Base-by-base conservation (phyloP, 768 basidiomycete species). In the Mycena leptocephala region DNA sequence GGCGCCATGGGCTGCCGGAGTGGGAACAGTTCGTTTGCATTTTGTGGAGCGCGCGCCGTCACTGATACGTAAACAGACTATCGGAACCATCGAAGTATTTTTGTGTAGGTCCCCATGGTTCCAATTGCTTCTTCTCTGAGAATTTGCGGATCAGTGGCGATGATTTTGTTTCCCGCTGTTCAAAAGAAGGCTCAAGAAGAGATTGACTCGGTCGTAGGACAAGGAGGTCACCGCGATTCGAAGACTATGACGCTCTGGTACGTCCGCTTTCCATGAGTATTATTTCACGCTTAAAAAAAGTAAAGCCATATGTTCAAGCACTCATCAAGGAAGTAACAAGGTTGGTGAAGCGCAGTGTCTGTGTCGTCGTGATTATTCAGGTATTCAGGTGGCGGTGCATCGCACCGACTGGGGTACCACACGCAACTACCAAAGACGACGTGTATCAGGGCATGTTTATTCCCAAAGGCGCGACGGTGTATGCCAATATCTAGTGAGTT, bases 371-470 rank as follows among this genome's bases (percentile, higher is more conserved):
- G 14, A 11, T 41, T 10, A 41, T 13, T 41, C 18, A 3, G 13
- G 7, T 3, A 16, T 28, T 30, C n/a, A 70, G 86, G 80, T 83
- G 84, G 83, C 78, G 80, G 22, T 79, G 81, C 11, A 81, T 82
- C 33, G 74, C 80, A 13, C 82, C 83, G 16, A 73, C 79, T 6
- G 86, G 81, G 3, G 79, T 88, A 5, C 84, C 87, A 0, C 88
- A 88, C 71, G 80, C 82, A 33, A 74, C 81, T 22, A 82, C 78
- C 35, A 78, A 79, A 32, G 87, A 88, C 64, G 87, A 88, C 59
- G 80, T 81, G 0, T 86, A 88, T 69, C 70, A 85, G 0, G 84
- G 83, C 1, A 85, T 83, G 78, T 79, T 83, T 55, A 85, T 88
- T 24, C 86, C 86, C 3, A 84, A 84, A 48, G 86, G 84, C 9